Base-by-base conservation (phyloP, 192 early-diverging fungal species). In the Oehlia diaphana region DNA sequence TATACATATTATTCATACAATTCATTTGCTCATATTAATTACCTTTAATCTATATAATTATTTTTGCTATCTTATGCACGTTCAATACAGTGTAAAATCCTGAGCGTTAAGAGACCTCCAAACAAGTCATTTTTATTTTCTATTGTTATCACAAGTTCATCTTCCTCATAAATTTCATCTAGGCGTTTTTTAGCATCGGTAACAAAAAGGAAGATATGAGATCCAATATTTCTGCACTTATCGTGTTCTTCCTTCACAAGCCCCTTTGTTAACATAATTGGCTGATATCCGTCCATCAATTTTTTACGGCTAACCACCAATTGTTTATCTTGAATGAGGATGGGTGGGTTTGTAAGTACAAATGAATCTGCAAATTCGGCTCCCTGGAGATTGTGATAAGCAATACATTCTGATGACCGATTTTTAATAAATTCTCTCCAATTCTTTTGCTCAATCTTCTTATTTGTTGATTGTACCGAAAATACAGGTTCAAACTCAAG, bases 201-300 rank as follows among this genome's bases (percentile, higher is more conserved):
- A 9, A 72, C 23, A n/a, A 72, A 69, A 53, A 28, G 4, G 9
- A 72, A 72, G 8, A 53, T 72, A 72, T 72, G 71, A 2, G 2
- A 6, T 26, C 49, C 44, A 9, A 72, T 0, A 33, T 72, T 72
- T 73, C 49, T 63, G 5, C 53, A 74, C 31, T 74, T 74, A 19
- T 74, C 28, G 31, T 74, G 73, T 37, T 80, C 67, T 62, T 74
- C 62, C n/a, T 74, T 23, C 12, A 74, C 9, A 19, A 74, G 53
- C 2, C 19, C 33, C 35, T 74, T 74, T n/a, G 28, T 31, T 9
- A 74, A 10, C 12, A 35, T 62, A 33, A 14, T 74, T 33, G 53
- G 16, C 19, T 28, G 31, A 53, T 74, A 16, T 28, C 50, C 50
- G 0, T 9, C 6, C 28, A 74, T 74, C 6, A 62, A 28, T 33